phyloP scores from a whole-genome alignment of 768 basidiomycete species.

The Lentinus brumalis region DNA sequence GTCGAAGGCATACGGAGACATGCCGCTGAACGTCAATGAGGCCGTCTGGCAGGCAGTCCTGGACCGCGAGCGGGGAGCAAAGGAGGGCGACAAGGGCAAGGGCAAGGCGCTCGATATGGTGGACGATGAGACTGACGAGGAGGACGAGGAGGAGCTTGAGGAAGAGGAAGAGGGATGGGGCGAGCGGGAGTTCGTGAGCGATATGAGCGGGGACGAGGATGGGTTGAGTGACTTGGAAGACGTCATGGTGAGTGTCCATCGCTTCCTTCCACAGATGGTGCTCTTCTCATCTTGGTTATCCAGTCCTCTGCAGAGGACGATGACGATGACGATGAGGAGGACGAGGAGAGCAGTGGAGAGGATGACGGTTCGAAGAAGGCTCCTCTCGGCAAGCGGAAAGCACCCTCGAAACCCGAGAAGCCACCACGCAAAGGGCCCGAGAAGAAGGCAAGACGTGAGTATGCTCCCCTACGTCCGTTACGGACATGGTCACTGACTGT shows the following conservation, averaged over 20 bases:
- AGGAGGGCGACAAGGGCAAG: conserved; percentile 40
- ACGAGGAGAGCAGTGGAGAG: conserved; percentile 41
- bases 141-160: conserved; percentile 57
- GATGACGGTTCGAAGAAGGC: conserved; percentile 42
- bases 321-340: conserved; percentile 44
- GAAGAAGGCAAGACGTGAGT: conserved; percentile 64
- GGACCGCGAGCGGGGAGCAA: conserved; percentile 67
- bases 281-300: neutral
- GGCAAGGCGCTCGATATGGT: conserved; percentile 51
- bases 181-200: conserved; percentile 79
- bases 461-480: neutral
- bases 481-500: neutral
- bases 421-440: conserved; percentile 54
- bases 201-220: conserved; percentile 69
- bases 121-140: conserved; percentile 59
- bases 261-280: neutral
- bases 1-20: conserved; percentile 96
- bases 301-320: conserved; percentile 32
- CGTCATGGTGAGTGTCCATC: conserved; percentile 49
- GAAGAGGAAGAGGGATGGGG: conserved; percentile 58
- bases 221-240: conserved; percentile 70
- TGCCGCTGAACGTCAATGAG: conserved; percentile 97
- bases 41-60: conserved; percentile 92
- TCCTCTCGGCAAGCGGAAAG: conserved; percentile 71
- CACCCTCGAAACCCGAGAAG: conserved; percentile 42